Percentiles rank a stretch among this genome's conserved stretches.
Evolutionary conservation across 176 grass and related monocot species (phyloP).

Genomic region (Miscanthus lutarioriparius): DNA sequence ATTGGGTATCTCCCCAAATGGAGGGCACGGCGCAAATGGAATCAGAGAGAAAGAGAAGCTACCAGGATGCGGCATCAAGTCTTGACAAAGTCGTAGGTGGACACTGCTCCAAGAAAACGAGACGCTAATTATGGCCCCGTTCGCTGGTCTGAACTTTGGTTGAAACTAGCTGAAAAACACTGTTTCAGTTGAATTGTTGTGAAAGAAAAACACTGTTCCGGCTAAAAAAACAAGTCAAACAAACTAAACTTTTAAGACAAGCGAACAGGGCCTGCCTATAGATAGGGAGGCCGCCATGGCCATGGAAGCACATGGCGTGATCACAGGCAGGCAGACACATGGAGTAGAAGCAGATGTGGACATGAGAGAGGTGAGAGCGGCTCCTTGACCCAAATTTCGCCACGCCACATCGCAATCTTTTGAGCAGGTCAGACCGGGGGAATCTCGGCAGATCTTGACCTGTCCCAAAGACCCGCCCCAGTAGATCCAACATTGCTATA

Average conservation of each 20-base stretch:
- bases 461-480: background rate
- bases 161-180: too few species aligned
- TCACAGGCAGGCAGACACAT: background rate
- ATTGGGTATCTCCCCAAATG: background rate
- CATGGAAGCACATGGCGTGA: constrained; percentile 51
- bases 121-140: constrained; percentile 36
- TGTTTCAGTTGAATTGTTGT: too few species aligned
- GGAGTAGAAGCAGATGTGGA: background rate
- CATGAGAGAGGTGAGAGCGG: background rate
- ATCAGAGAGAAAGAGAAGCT: constrained; percentile 1
- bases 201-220: too few species aligned
- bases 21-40: background rate
- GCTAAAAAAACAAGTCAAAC: too few species aligned
- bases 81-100: constrained; percentile 40
- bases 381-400: constrained; percentile 27
- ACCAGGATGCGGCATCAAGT: constrained; percentile 20
- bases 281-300: background rate
- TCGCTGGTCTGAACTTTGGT: too few species aligned
- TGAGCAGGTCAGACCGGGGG: constrained; percentile 31
- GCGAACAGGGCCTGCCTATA: too few species aligned
- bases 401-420: constrained; percentile 19
- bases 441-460: constrained; percentile 44
- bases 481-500: constrained; percentile 38
- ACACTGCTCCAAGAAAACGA: constrained; percentile 35
- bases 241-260: too few species aligned